These are phyloP conservation scores for Rhynchosporium agropyri DNA, from an alignment of 2,329 filamentous ascomycete species.

Conservation along the genomic window DNA sequence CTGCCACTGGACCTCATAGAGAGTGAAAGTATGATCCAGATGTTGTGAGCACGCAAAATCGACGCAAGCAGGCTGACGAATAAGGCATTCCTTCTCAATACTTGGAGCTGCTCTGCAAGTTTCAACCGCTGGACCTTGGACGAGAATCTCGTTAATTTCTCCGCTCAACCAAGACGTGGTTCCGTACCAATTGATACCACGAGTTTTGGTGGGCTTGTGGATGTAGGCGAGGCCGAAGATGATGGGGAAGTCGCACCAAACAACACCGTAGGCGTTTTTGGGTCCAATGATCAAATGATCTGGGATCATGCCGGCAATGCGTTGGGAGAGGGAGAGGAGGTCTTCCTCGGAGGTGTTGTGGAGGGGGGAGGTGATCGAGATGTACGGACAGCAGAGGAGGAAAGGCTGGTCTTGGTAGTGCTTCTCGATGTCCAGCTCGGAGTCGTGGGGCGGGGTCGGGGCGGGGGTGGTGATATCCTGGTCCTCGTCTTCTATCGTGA, in stretches of 20 bases:
- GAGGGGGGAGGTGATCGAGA: background rate
- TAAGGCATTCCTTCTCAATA: background rate
- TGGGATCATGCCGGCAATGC: background rate
- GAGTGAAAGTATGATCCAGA: background rate
- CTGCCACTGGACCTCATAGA: conserved; percentile 11
- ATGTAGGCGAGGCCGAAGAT: conserved; percentile 1
- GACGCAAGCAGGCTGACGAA: background rate
- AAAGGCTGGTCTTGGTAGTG: conserved; percentile 12
- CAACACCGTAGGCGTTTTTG: conserved; percentile 7
- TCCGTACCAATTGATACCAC: conserved; percentile 5
- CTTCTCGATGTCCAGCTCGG: no score
- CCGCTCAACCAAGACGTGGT: background rate
- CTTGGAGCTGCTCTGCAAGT: background rate
- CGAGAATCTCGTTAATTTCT: conserved; percentile 1
- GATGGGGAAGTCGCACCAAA: conserved; percentile 12
- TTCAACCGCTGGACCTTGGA: background rate
- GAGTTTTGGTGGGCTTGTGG: background rate
- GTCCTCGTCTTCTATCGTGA: background rate
- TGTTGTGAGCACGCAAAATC: background rate
- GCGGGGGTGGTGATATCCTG: background rate
- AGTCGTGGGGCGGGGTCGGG: background rate
- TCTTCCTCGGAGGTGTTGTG: background rate
- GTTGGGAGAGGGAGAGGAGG: background rate
- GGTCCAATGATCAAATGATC: background rate
- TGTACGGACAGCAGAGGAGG: background rate